Evolutionary conservation across 2,329 filamentous ascomycete species (phyloP).

Genomic region (Aspergillus versicolor): DNA sequence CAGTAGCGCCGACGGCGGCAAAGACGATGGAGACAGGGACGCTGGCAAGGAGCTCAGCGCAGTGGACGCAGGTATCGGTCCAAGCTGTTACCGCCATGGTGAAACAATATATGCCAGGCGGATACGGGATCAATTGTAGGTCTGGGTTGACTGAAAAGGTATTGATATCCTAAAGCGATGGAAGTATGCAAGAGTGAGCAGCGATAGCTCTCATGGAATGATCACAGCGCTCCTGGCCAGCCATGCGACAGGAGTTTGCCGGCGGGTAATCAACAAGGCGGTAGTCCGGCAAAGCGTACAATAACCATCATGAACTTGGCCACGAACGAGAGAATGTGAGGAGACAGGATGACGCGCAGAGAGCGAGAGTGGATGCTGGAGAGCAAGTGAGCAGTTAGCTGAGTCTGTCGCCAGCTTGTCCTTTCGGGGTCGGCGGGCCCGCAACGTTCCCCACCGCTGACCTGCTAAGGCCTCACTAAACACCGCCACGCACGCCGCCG

Average conservation of each 20-base stretch:
- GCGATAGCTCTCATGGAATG: conserved; percentile 20
- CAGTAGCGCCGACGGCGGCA: conserved; percentile 27
- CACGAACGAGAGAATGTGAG: background rate
- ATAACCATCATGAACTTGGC: conserved; percentile 14
- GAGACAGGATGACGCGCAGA: too few species aligned
- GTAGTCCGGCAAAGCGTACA: background rate
- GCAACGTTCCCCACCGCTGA: conserved; percentile 7
- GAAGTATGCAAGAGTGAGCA: conserved; percentile 3
- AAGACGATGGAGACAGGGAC: conserved; percentile 32
- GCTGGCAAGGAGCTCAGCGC: conserved; percentile 27
- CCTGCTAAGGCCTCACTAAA: conserved; percentile 4
- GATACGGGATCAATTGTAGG: background rate
- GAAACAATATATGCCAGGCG: background rate
- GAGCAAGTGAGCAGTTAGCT: background rate
- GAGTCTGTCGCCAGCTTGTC: conserved; percentile 24
- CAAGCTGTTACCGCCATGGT: conserved; percentile 30
- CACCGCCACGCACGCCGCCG: conserved; percentile 2
- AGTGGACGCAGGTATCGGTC: conserved; percentile 32
- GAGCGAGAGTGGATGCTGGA: background rate
- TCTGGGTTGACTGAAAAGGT: background rate
- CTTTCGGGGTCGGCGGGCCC: conserved; percentile 15
- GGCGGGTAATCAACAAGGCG: conserved; percentile 11
- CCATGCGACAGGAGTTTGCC: conserved; percentile 23
- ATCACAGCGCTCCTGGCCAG: conserved; percentile 22
- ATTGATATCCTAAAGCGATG: background rate